Base-by-base conservation (phyloP, 2,329 filamentous ascomycete species). In the Rhynchosporium secalis region DNA sequence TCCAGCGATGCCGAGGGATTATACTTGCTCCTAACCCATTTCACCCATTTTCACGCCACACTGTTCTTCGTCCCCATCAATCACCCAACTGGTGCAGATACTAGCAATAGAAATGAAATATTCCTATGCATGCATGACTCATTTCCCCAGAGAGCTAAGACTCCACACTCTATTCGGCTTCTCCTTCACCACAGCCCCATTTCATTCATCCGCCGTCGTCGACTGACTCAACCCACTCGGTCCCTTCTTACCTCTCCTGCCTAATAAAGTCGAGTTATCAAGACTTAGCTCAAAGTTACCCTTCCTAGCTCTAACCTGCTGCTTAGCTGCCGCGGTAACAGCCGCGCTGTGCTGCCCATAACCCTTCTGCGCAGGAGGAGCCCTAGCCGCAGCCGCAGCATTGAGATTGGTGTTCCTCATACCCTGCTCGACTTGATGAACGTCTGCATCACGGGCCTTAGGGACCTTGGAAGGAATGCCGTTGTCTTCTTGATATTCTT, bases 211-310 rank as follows among this genome's bases (percentile, higher is more conserved):
- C 20, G 66, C 68, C 33, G 65, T 52, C 1, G 64, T 68, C 7
- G 66, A 65, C 60, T 74, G 70, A 45, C 73, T 61, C 29, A 75
- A 55, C 1, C 60, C 59, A 61, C 72, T 74, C 7, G 71, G 70
- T 28, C 52, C 66, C 70, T 86, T 85, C 69, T 82, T 80, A 28
- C 79, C 80, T 63, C 86, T 78, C 70, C 93, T 86, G 38, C 93
- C 93, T 4, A 99, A 80, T 57, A 99, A 77, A 1, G 93, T 98
- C 1, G 95, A 91, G 61, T 95, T 95, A 68, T 96, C 92, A 43
- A 99, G 79, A 72, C 87, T 97, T 52, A 99, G 83, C 76, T 99
- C 95, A 69, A 99, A 99, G 0, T 90, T 87, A 38, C 91, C 92
- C 76, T 88, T 90, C 38, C 84, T 81, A 49, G 88, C 86, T 46